Percentiles rank a stretch among this genome's conserved stretches.
Evolutionary conservation across 164 flowering plant genomes (phyloP).

Genomic region (Saururus chinensis): DNA sequence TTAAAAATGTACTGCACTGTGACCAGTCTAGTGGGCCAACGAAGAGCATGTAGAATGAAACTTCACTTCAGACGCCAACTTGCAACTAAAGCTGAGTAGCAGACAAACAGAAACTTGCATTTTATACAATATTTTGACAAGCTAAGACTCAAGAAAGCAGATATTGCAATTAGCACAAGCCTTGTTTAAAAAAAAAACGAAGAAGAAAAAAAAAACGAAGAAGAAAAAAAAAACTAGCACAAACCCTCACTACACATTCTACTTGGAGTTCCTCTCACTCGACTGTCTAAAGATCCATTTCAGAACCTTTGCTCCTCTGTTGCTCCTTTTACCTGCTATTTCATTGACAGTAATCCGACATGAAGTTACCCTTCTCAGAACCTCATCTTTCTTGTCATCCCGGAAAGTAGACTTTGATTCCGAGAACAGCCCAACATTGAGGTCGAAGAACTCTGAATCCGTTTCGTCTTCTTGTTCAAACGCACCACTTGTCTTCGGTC

Average conservation of each 20-base stretch:
- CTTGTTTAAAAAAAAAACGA: no score
- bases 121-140: no score
- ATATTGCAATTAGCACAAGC: no score
- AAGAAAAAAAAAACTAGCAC: no score
- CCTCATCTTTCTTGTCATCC: slow-evolving; percentile 4
- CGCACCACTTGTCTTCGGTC: background rate
- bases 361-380: slow-evolving; percentile 27
- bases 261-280: slow-evolving; percentile 10
- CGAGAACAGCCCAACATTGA: slow-evolving; percentile 36
- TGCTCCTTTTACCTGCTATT: slow-evolving; percentile 28
- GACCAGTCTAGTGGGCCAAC: no score
- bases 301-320: slow-evolving; percentile 45
- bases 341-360: slow-evolving; percentile 39
- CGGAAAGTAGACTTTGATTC: slow-evolving; percentile 20
- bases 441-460: slow-evolving; percentile 15
- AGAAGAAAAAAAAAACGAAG: no score
- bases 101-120: no score
- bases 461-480: background rate
- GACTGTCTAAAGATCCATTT: slow-evolving; percentile 43
- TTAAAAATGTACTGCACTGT: no score
- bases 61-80: no score
- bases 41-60: no score
- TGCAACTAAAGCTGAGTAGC: no score
- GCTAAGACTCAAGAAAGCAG: no score
- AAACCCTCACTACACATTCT: background rate